Conservation (phyloP, 495 filamentous ascomycete species). For the Penicillium odoratum region DNA sequence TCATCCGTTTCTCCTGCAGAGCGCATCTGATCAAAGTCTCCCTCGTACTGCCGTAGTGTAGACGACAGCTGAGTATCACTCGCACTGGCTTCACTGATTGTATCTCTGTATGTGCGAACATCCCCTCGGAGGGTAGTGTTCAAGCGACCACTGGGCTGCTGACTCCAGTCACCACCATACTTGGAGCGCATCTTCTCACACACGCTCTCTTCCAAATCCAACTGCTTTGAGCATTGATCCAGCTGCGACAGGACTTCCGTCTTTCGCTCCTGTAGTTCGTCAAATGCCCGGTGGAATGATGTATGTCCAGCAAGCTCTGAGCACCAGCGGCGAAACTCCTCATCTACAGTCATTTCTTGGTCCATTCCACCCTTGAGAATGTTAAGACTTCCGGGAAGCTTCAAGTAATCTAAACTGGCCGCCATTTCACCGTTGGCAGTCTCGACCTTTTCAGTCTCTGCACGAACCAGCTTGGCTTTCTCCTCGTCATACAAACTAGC, state of each 20-base stretch:
- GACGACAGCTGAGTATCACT: conserved; percentile 85
- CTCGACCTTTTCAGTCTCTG: conserved; percentile 90
- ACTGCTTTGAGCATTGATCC: conserved; percentile 77
- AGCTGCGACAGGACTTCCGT: conserved; percentile 66
- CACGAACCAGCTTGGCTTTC: conserved; percentile 92
- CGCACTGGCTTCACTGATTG: conserved; percentile 81
- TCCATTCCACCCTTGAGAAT: conserved; percentile 92
- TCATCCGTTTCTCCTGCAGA: conserved; percentile 84
- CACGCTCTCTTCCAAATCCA: conserved; percentile 95
- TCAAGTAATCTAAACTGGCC: conserved; percentile 89
- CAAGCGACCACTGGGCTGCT: conserved; percentile 88
- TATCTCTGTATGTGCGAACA: conserved; percentile 80
- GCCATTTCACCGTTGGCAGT: conserved; percentile 93
- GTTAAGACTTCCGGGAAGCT: conserved; percentile 84
- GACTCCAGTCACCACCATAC: conserved; percentile 93
- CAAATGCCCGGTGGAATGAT: conserved; percentile 72
- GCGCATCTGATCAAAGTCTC: conserved; percentile 94
- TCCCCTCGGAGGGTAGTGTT: conserved; percentile 86
- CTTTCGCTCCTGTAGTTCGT: conserved; percentile 75
- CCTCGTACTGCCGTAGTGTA: conserved; percentile 79
- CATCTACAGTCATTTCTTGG: conserved; percentile 82
- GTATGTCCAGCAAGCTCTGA: conserved; percentile 84
- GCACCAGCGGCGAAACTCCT: conserved; percentile 92
- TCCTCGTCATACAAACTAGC: conserved; percentile 98
- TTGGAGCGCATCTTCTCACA: conserved; percentile 99